Evolutionary conservation across 1,139 yeast genomes (phyloP).

Genomic region (Saccharomyces pastorianus): DNA sequence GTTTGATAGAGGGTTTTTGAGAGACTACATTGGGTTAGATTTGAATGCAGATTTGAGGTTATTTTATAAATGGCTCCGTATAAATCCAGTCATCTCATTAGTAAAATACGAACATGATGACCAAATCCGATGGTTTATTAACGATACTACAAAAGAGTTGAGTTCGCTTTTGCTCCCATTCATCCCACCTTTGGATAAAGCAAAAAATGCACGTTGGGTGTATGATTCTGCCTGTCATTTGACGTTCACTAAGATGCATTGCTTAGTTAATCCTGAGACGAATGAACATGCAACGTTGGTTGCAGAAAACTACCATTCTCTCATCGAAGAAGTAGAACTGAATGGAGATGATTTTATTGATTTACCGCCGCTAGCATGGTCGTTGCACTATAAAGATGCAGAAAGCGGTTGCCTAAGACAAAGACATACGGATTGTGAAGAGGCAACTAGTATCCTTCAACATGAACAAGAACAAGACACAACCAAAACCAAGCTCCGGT

Average conservation of each 20-base stretch:
- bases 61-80: slow-evolving; percentile 20
- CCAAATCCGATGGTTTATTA: slow-evolving; percentile 9
- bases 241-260: neutral
- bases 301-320: slow-evolving; percentile 1
- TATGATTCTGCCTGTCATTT: neutral
- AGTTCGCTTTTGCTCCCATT: slow-evolving; percentile 13
- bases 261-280: neutral
- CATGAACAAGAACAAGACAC: neutral
- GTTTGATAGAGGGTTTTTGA: slow-evolving; percentile 24
- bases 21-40: slow-evolving; percentile 4
- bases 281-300: slow-evolving; percentile 2
- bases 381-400: slow-evolving; percentile 6
- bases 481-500: neutral
- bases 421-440: neutral
- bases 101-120: slow-evolving; percentile 4
- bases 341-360: slow-evolving; percentile 9
- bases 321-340: slow-evolving; percentile 6
- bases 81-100: slow-evolving; percentile 19
- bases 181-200: neutral
- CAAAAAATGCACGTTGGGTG: neutral
- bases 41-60: slow-evolving; percentile 7
- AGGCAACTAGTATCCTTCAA: neutral
- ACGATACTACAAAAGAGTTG: slow-evolving; percentile 12
- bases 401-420: neutral
- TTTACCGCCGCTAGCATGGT: slow-evolving; percentile 17